phyloP scores from a whole-genome alignment of 2,329 filamentous ascomycete species.

The Cladosporium sp. region DNA sequence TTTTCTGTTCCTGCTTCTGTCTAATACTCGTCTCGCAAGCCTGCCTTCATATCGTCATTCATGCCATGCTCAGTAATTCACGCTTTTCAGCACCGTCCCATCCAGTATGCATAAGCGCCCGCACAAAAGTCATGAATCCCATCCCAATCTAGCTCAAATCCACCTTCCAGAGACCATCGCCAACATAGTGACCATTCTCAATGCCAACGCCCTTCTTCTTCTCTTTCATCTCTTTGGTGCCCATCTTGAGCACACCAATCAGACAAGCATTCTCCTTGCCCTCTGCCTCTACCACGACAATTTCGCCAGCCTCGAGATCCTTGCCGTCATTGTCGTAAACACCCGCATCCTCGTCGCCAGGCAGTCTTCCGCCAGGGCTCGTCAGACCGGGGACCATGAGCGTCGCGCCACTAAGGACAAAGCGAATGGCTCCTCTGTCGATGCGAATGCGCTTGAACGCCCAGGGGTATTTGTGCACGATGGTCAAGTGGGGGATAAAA shows the following conservation, averaged over 20 bases:
- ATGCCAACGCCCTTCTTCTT: slow-evolving; percentile 93
- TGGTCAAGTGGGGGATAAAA: slow-evolving; percentile 79
- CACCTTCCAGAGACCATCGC: slow-evolving; percentile 88
- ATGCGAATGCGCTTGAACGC: slow-evolving; percentile 83
- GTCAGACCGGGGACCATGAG: slow-evolving; percentile 96
- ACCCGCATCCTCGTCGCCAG: slow-evolving; percentile 46
- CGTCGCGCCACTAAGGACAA: slow-evolving; percentile 87
- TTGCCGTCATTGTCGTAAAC: slow-evolving; percentile 50
- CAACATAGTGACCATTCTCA: slow-evolving; percentile 88
- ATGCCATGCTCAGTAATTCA: neutral
- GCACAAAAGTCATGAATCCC: neutral
- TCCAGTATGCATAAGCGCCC: neutral
- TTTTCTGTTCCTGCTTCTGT: no score
- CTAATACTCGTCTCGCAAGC: neutral
- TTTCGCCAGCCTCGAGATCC: slow-evolving; percentile 74
- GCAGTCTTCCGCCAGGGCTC: slow-evolving; percentile 73
- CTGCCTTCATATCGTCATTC: neutral
- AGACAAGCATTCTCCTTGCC: slow-evolving; percentile 90
- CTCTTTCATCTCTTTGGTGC: slow-evolving; percentile 86
- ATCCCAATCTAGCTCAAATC: slow-evolving; percentile 42
- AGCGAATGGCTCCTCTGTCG: slow-evolving; percentile 92
- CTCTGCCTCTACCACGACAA: slow-evolving; percentile 86
- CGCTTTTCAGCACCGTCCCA: neutral
- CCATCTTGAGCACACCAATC: slow-evolving; percentile 76
- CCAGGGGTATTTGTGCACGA: slow-evolving; percentile 85